Conservation (phyloP, 75 land plant species). For the Cupressus sempervirens region DNA sequence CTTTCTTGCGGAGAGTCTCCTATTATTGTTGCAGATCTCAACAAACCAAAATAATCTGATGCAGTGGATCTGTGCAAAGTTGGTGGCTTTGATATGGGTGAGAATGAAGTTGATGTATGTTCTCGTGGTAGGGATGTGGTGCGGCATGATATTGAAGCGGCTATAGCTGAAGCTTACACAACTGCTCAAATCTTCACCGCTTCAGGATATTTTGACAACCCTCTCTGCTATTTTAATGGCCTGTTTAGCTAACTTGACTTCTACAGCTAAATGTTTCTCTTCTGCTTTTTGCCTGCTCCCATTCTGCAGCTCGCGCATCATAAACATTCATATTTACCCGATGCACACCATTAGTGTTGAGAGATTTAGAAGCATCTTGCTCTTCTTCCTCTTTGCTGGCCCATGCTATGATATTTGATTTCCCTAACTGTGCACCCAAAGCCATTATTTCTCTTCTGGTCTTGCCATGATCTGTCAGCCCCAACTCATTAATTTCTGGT, state of each 20-base stretch:
- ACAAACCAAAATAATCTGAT: slow-evolving; percentile 13
- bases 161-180: too few species aligned
- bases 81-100: neutral
- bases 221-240: too few species aligned
- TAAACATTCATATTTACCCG: slow-evolving; percentile 34
- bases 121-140: slow-evolving; percentile 12
- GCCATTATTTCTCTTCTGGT: slow-evolving; percentile 25
- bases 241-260: too few species aligned
- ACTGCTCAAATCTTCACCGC: too few species aligned
- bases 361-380: too few species aligned
- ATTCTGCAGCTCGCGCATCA: slow-evolving; percentile 70
- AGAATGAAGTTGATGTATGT: slow-evolving; percentile 9
- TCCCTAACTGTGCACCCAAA: too few species aligned
- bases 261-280: too few species aligned
- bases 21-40: neutral
- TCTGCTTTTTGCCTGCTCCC: slow-evolving; percentile 98
- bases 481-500: slow-evolving; percentile 13
- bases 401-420: too few species aligned
- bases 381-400: too few species aligned
- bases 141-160: slow-evolving; percentile 4
- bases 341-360: too few species aligned
- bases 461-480: slow-evolving; percentile 7
- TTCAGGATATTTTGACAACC: too few species aligned
- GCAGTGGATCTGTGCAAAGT: slow-evolving; percentile 10
- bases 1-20: neutral